Base-by-base conservation (phyloP, 176 grass and related monocot genomes). In the Triticum turgidum region DNA sequence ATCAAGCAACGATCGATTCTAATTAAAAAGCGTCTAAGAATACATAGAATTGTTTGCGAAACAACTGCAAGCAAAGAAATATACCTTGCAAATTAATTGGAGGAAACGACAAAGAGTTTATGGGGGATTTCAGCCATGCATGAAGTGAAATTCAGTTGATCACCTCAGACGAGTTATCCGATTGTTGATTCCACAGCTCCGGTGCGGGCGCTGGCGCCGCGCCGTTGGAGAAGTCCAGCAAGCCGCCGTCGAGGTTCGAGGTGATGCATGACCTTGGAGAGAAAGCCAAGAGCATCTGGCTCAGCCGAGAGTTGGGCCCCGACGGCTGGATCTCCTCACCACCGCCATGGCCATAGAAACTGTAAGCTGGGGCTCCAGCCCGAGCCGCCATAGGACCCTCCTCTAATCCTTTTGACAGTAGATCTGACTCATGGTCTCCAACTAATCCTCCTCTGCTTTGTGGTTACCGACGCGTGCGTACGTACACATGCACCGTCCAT, bases 161-260 rank as follows among this genome's bases (percentile, higher is more conserved):
- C 77, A 98, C 95, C 95, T 98, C 95, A 27, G 95, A 95, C 52
- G 92, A 98, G 76, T 95, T 94, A n/a, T 91, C 93, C 6, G 91
- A 82, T 18, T 86, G 90, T 56, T 91, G 95, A 63, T 87, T 88
- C 75, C 76, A 89, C 76, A 73, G 51, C 61, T 92, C 92, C 4
- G 18, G 20, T 21, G 56, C 56, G 6, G 88, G 84, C 59, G 24
- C 73, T 29, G 41, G 80, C 39, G 15, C 58, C 27, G 47, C 25
- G 59, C 11, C 82, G 84, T 93, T 95, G 17, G 93, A 93, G 89
- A 98, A 98, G 65, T 98, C 91, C n/a, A 98, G 20, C 87, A 95
- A 92, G 93, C 63, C 93, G 73, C 87, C 83, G 81, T 82, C 85
- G 77, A 90, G 85, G 87, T 85, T 91, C 62, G 91, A 82, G 45